Base-by-base conservation (phyloP, 352 stramenopile genomes). In the Globisporangium acanthophoron region DNA sequence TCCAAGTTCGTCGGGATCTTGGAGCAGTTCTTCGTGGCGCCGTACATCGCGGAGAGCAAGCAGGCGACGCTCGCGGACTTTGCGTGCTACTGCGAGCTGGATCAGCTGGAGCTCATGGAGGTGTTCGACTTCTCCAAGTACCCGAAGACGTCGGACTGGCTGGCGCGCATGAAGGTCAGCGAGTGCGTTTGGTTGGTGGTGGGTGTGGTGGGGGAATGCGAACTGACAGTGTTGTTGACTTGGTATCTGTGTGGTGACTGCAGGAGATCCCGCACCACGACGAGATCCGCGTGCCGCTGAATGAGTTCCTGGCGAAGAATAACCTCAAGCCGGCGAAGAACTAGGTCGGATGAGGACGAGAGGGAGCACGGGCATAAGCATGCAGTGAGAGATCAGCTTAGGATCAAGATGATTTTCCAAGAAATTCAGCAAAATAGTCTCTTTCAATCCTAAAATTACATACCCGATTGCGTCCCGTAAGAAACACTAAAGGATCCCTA, bases 1-100 rank as follows among this genome's bases (percentile, higher is more conserved):
- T 41, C 57, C 29, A 64, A 64, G 49, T 58, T 65, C 16, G 35
- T 61, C 49, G 39, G 24, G 20, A 29, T 76, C 43, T 55, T 78
- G 48, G 70, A 78, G 58, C 66, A 70, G 45, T 62, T 73, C 53
- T 58, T 78, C 29, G 65, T 49, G 18, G 58, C 55, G 35, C 46
- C 56, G 47, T 78, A 63, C 33, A 40, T 76, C 12, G 67, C 61
- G 13, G 45, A 66, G 56, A 67, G 59, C 43, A 41, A 70, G 50
- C 54, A 66, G 13, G 67, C 69, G 27, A 79, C 71, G 37, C 20
- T 79, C 16, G 71, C 71, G 15, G 71, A 79, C 65, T 73, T 58
- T 21, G 68, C 71, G 41, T 72, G 65, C 62, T 79, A 76, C 58
- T 79, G 71, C 61, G 71, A 79, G 56, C 54, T 75, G 43, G 69